These are phyloP conservation scores for Ganoderma lingzhi DNA, from an alignment of 1,284 basidiomycete genomes.

Conservation along the genomic window DNA sequence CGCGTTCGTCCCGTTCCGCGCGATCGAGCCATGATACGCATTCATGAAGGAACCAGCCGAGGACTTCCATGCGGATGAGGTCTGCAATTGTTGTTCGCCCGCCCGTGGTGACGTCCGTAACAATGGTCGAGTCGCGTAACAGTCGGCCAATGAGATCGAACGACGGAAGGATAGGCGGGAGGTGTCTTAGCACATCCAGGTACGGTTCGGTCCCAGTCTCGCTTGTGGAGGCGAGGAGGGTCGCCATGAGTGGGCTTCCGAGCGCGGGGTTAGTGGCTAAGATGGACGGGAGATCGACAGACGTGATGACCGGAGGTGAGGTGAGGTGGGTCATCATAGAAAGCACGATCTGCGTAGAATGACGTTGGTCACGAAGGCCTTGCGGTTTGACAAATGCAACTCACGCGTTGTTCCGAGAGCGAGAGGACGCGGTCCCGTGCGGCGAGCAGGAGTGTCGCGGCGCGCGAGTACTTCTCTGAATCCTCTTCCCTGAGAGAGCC, in stretches of 20 bases:
- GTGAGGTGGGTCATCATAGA: conserved; percentile 55
- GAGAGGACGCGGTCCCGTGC: conserved; percentile 75
- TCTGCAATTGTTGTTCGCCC: conserved; percentile 67
- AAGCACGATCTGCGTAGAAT: conserved; percentile 42
- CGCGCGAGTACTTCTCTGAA: conserved; percentile 53
- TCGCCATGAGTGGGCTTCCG: conserved; percentile 68
- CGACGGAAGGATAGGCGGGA: conserved; percentile 74
- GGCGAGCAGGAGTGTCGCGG: conserved; percentile 69
- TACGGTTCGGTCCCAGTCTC: conserved; percentile 52
- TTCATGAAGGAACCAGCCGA: conserved; percentile 74
- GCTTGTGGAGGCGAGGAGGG: conserved; percentile 51
- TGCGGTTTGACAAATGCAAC: conserved; percentile 12
- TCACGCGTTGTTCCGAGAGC: conserved; percentile 76
- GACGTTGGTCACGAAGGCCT: conserved; percentile 3
- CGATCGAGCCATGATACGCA: conserved; percentile 72
- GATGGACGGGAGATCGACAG: conserved; percentile 69
- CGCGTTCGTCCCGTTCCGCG: conserved; percentile 69
- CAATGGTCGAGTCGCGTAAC: conserved; percentile 62
- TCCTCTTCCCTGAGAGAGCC: conserved; percentile 28
- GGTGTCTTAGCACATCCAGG: conserved; percentile 62
- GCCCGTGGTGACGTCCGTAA: conserved; percentile 47
- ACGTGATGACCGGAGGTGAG: conserved; percentile 66
- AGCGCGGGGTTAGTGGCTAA: conserved; percentile 73
- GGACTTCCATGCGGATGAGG: conserved; percentile 64
- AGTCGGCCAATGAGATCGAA: conserved; percentile 76